Evolutionary conservation across 2,329 filamentous ascomycete genomes (phyloP), one percentile per base, ranked within the genome.

Genomic region (Trichoderma atroviride): DNA sequence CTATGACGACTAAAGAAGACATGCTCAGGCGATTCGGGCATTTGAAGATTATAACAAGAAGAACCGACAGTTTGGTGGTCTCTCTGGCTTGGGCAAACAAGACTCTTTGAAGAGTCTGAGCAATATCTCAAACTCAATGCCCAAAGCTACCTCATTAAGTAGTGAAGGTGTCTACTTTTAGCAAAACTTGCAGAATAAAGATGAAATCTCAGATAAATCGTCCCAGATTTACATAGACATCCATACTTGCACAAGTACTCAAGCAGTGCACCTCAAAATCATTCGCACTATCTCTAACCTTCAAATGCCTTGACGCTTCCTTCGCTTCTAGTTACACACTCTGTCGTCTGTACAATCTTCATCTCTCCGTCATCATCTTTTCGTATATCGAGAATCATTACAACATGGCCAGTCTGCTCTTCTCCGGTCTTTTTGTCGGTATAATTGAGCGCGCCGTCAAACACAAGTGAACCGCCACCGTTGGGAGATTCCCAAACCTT

Each of bases 401-500:
- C n/a, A 35, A 35, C 43, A 33, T 29, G 13, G 11, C 59, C 43
- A 4, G n/a, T 52, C 29, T 62, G 29, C 27, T 50, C 33, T 33
- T 52, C 59, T 35, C 29, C 43, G 2, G 59, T 35, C 29, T 62
- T 33, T 16, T 62, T 62, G 6, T 62, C 29, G 9, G 22, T 35
- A 9, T 50, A 62, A 11, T 50, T 33, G 9, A 62, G 19, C 22
- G 24, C 43, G 6, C 40, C 59, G 31, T 62, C 29, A 7, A 27
- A 47, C 16, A 50, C 43, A 35, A 62, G 29, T 27, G 40, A 52
- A 5, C 59, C 29, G 5, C 59, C 43, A 9, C 59, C 59, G 33
- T n/a, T n/a, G 24, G 59, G 59, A 13, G 59, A 43, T 52, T 52
- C 43, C 59, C 59, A 62, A n/a, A 52, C 59, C 24, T 62, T 62